Evolutionary conservation across 306 rosid genomes (phyloP).

Genomic region (Pyrus communis): DNA sequence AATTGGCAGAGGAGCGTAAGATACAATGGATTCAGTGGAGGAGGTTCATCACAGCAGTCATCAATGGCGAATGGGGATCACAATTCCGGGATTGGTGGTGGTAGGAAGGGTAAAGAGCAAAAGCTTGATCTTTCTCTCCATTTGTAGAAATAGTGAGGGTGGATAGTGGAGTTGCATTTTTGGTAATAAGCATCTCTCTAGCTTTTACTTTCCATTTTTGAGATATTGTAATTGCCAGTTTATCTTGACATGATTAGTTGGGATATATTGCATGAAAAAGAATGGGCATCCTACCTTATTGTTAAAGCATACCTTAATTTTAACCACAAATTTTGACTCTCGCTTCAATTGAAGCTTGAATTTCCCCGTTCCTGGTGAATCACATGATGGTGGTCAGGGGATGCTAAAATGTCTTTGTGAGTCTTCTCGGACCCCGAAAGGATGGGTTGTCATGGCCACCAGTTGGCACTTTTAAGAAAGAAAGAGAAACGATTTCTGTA

Average conservation of each 20-base stretch:
- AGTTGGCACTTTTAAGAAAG: too few species aligned
- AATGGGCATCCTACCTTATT: background rate
- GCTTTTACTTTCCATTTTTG: background rate
- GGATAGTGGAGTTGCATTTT: background rate
- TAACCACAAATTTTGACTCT: background rate
- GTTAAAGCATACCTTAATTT: background rate
- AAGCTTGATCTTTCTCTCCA: constrained; percentile 79
- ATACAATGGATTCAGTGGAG: constrained; percentile 18
- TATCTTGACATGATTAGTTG: background rate
- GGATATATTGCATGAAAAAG: background rate
- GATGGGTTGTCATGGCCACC: too few species aligned
- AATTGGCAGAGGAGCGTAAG: constrained; percentile 41
- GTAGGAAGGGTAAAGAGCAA: constrained; percentile 33
- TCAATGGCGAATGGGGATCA: constrained; percentile 12
- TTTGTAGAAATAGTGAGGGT: constrained; percentile 30
- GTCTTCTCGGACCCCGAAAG: too few species aligned
- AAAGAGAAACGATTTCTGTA: background rate
- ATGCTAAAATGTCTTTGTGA: too few species aligned
- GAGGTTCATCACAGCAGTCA: constrained; percentile 19
- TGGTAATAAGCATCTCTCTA: background rate
- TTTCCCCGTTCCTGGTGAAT: background rate
- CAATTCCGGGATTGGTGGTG: constrained; percentile 18
- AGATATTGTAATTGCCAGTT: background rate
- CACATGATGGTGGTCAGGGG: accelerated
- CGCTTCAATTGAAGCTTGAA: background rate